These are phyloP conservation scores for Nectriaceae sp. DNA, from an alignment of 2,329 filamentous ascomycete species.

Conservation along the genomic window DNA sequence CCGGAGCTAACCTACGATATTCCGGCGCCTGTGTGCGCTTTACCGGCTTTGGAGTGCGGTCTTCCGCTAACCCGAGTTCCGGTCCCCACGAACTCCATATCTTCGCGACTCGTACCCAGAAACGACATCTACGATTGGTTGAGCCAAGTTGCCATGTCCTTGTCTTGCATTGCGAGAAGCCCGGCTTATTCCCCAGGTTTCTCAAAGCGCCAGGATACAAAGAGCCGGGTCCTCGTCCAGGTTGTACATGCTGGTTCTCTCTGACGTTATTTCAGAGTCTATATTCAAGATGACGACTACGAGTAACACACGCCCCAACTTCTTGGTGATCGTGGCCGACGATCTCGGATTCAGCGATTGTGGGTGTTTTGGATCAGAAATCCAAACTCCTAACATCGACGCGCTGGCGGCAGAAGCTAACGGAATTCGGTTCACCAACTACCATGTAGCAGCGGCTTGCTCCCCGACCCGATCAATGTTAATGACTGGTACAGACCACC, in stretches of 20 bases:
- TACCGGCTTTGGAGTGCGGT: neutral
- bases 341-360: conserved; percentile 37
- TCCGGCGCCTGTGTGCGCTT: neutral
- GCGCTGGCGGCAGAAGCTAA: conserved; percentile 37
- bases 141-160: no score
- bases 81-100: neutral
- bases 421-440: conserved; percentile 63
- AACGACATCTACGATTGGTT: neutral
- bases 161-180: neutral
- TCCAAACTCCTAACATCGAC: conserved; percentile 34
- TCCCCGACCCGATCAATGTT: conserved; percentile 68
- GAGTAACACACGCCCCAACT: conserved; percentile 31
- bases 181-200: neutral
- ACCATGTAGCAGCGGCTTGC: conserved; percentile 65
- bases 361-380: conserved; percentile 34
- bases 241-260: no score
- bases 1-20: neutral
- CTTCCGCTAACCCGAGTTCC: neutral
- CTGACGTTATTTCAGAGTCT: no score
- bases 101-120: neutral
- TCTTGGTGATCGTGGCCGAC: conserved; percentile 37
- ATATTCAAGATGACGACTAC: neutral
- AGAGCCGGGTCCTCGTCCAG: neutral
- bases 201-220: neutral
- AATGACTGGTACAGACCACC: conserved; percentile 55